phyloP scores from a whole-genome alignment of 208 protist genomes.

The Leishmania guyanensis region DNA sequence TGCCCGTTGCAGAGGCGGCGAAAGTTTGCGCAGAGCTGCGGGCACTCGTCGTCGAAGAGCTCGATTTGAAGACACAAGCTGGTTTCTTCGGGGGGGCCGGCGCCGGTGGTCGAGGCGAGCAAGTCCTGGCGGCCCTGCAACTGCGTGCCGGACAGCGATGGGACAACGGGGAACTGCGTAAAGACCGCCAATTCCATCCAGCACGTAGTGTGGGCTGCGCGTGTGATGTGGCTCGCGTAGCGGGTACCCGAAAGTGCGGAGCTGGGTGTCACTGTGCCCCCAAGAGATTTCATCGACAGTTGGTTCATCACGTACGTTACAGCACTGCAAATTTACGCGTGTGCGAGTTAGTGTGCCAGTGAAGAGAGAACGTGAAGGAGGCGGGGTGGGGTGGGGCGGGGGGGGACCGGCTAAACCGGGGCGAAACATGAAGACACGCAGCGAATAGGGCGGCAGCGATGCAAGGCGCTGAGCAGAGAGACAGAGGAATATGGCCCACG shows the following conservation, averaged over 20 bases:
- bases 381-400: neutral
- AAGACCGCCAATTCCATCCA: conserved; percentile 86
- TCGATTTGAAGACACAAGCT: conserved; percentile 68
- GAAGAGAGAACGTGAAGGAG: neutral
- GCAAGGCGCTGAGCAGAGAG: neutral
- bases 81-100: conserved; percentile 31
- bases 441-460: neutral
- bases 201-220: conserved; percentile 40
- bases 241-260: conserved; percentile 42
- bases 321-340: neutral
- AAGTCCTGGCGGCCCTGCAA: conserved; percentile 54
- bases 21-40: conserved; percentile 82
- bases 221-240: conserved; percentile 67
- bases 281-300: conserved; percentile 47
- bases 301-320: conserved; percentile 19
- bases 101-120: conserved; percentile 47
- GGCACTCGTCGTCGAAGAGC: conserved; percentile 82
- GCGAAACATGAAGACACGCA: neutral
- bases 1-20: conserved; percentile 60
- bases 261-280: conserved; percentile 55
- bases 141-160: conserved; percentile 68
- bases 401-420: no score
- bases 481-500: neutral
- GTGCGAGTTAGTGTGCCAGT: neutral
- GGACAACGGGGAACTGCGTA: conserved; percentile 55